Evolutionary conservation across 257 asterid genomes (phyloP).

Genomic region (Solanum chmielewskii): DNA sequence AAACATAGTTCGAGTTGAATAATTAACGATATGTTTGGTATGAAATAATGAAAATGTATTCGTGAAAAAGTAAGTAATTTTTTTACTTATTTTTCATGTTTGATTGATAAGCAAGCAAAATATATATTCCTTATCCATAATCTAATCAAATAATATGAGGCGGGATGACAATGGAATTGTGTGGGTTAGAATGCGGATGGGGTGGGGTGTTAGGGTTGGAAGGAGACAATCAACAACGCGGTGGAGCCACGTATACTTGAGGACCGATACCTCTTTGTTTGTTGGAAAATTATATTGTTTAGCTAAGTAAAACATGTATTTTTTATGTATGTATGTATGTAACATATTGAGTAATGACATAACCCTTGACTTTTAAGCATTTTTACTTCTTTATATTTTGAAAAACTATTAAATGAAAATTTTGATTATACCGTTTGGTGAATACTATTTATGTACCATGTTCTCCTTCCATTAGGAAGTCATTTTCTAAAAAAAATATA

Average conservation of each 20-base stretch:
- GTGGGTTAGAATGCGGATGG: background rate
- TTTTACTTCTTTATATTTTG: no score
- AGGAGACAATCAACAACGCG: background rate
- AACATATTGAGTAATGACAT: background rate
- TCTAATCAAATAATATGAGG: background rate
- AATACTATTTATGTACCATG: background rate
- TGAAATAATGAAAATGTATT: background rate
- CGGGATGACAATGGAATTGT: background rate
- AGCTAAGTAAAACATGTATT: no score
- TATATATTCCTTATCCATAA: background rate
- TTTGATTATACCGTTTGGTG: accelerated
- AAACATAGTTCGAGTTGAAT: background rate
- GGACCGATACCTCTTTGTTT: background rate
- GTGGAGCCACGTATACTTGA: background rate
- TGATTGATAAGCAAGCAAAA: background rate
- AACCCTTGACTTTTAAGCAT: background rate
- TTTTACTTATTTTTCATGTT: background rate
- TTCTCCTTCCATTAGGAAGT: background rate
- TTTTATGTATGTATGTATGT: background rate
- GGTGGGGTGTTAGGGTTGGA: background rate
- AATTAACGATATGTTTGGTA: background rate
- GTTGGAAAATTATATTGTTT: background rate
- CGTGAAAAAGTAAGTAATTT: background rate
- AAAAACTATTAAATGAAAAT: no score
- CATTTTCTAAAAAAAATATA: background rate